phyloP scores from a whole-genome alignment of 1,284 basidiomycete genomes.

The Ceratobasidium sp. region DNA sequence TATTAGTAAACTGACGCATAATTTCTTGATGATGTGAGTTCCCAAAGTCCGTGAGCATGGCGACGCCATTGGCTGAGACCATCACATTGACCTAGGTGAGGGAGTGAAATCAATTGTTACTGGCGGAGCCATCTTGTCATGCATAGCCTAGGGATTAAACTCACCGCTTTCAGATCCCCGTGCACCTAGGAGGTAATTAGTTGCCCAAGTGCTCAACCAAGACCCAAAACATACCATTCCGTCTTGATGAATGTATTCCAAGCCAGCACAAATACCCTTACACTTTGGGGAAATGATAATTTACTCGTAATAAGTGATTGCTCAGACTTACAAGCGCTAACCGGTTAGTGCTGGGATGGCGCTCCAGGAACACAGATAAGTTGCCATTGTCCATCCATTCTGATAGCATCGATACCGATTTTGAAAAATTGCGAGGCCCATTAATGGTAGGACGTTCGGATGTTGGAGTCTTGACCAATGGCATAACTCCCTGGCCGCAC shows the following conservation, averaged over 20 bases:
- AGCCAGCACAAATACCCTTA: no score
- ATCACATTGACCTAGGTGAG: background rate
- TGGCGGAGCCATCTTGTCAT: no score
- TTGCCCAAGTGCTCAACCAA: no score
- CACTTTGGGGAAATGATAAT: no score
- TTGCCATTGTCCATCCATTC: conserved; percentile 3
- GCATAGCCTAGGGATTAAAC: no score
- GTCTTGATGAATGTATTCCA: no score
- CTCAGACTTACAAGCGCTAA: no score
- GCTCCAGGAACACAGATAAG: background rate
- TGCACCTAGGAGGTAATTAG: background rate
- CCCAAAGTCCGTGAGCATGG: conserved; percentile 1
- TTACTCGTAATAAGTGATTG: no score
- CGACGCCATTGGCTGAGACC: background rate
- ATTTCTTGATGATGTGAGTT: background rate
- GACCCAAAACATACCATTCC: no score
- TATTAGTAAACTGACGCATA: background rate
- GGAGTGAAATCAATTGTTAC: background rate
- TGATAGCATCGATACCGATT: background rate
- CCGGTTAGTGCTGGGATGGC: background rate
- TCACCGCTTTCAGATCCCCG: background rate
- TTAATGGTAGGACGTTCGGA: background rate
- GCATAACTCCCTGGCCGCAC: background rate
- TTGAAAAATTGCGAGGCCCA: background rate
- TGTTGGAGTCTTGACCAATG: background rate